These are phyloP conservation scores for Mangifera indica DNA, from an alignment of 345 rosid genomes.

Conservation along the genomic window DNA sequence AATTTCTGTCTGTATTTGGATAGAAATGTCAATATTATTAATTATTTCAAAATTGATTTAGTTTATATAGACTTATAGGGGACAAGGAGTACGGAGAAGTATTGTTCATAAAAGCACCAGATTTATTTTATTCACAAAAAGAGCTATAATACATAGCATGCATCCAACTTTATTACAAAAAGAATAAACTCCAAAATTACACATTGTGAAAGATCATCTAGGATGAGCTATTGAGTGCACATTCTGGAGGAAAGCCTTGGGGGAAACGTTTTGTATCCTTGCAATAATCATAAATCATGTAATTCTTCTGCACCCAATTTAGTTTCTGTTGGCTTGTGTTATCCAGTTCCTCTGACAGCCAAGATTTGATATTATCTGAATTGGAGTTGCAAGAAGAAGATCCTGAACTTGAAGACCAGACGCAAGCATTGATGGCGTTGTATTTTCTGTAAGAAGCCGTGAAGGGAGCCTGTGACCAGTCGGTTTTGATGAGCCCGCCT, in stretches of 20 bases:
- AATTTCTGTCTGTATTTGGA: no score
- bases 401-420: conserved; percentile 30
- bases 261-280: conserved; percentile 38
- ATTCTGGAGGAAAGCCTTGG: conserved; percentile 31
- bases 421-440: conserved; percentile 34
- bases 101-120: no score
- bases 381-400: conserved; percentile 31
- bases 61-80: no score
- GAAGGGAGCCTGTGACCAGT: conserved; percentile 51
- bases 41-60: no score
- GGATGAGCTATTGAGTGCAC: conserved; percentile 8
- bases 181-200: no score
- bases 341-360: conserved; percentile 34
- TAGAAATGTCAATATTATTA: no score
- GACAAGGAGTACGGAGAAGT: no score
- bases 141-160: no score
- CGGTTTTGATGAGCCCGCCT: conserved; percentile 42
- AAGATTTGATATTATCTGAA: conserved; percentile 1
- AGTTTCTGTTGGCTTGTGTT: conserved; percentile 23
- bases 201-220: background rate
- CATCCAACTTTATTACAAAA: no score
- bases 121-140: no score
- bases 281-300: conserved; percentile 52
- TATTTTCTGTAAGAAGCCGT: conserved; percentile 44
- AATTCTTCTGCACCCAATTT: conserved; percentile 38